Evolutionary conservation across 495 filamentous ascomycete species (phyloP), one percentile per base, ranked within the genome.

Genomic region (Penicillium lividum): DNA sequence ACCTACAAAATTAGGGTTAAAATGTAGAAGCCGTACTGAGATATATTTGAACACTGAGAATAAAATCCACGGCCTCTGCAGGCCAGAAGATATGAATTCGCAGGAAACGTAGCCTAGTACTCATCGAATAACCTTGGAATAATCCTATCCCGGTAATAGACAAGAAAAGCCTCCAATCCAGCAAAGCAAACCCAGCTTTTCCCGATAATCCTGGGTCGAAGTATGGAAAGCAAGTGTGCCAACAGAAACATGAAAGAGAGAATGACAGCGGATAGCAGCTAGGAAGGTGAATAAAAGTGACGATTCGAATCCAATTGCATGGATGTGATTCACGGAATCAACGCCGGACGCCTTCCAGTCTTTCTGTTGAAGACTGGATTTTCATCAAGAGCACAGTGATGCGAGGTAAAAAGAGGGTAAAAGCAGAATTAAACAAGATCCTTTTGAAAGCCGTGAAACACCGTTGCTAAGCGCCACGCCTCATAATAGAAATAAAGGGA

Each of bases 321-420:
- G 46, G 46, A 49, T 30, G 28, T 29, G n/a, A 49, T 29, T 28
- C 46, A n/a, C 31, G 13, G 3, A 4, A 33, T 30, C 49, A 59
- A 66, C 63, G 50, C 64, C 64, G 51, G 46, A 57, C 63, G 57
- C 63, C 60, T 56, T 66, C 63, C 63, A 58, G 63, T 47, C 44
- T 36, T 48, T 36, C 30, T 16, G 15, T 33, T 40, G 5, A 3
- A 47, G 29, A 58, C 58, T 51, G 57, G 60, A 66, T 63, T 60
- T 59, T 57, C 57, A 45, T 52, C 25, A 54, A 55, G 38, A 16
- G 13, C 31, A 53, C n/a, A 30, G 16, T 38, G 34, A 47, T 3
- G 27, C 53, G 38, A 18, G 47, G 16, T 1, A 15, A 27, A 18
- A 42, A 53, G 11, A 27, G 51, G 28, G 3, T 28, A 9, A 43